Evolutionary conservation across 345 rosid species (phyloP), one percentile per base, ranked within the genome.

Genomic region (Eucalyptus brandiana): DNA sequence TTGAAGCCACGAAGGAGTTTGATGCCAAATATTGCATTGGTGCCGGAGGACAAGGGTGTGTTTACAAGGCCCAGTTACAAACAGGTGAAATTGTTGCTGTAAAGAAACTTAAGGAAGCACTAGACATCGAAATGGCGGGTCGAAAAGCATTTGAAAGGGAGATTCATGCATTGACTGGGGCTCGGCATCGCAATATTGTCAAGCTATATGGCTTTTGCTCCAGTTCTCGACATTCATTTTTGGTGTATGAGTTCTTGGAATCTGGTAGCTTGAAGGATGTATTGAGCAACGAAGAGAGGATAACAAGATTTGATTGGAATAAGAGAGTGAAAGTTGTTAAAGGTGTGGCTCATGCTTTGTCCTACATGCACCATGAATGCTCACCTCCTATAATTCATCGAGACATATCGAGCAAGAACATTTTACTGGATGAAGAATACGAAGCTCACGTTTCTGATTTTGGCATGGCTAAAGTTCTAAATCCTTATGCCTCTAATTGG

Each of bases 71-170:
- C 17, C 50, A 30, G 5, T 23, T 23, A 11, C 86, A 21, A 26
- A 40, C 45, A 44, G 49, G 67, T 11, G n/a, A 60, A 7, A 24
- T 60, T 23, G 53, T 93, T 5, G 94, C 94, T 7, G 86, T 90
- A 6, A 91, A 90, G 88, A 93, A 90, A 86, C 34, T 91, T 30
- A 87, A 76, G 17, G 56, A 53, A 53, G 24, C 24, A 53, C 56
- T 53, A 18, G 51, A 83, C 0, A 18, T 40, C 4, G 72, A 86
- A 15, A 45, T 19, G 30, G 34, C 5, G 0, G 12, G 45, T 6
- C 80, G 10, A 34, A 91, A 87, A 34, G 92, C 88, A 4, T 93
- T 93, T 2, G 15, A 67, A 87, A 92, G 87, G 30, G 94, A 92
- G 76, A 67, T 67, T 67, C 42, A 32, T 67, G 80, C 80, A 4